A percentile compares a stretch with the other conserved stretches of the same genome.
Evolutionary conservation across 768 basidiomycete species (phyloP).

Genomic region (Suillus alpinus): DNA sequence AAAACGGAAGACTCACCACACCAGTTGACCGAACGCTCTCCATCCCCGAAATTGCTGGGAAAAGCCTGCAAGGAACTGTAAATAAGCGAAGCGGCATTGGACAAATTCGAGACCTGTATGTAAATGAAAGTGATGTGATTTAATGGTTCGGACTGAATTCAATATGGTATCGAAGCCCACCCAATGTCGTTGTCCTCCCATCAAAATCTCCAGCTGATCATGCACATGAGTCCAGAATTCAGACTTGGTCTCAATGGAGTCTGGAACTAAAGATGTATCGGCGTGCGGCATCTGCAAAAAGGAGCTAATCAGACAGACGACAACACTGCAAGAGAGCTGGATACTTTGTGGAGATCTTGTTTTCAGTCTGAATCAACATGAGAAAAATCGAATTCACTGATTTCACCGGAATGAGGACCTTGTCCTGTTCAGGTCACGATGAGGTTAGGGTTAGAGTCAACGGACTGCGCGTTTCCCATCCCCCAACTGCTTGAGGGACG

Average conservation of each 20-base stretch:
- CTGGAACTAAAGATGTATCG: conserved; percentile 72
- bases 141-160: not conserved
- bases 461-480: not conserved
- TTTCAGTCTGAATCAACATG: not conserved
- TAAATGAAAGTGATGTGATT: conserved; percentile 2
- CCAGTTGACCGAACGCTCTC: conserved; percentile 82
- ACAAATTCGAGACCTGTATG: conserved; percentile 78
- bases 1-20: conserved; percentile 61
- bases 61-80: conserved; percentile 77
- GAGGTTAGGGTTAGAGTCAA: conserved; percentile 1
- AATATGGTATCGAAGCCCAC: conserved; percentile 38
- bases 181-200: conserved; percentile 75
- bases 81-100: conserved; percentile 80
- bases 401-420: not conserved
- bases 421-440: not conserved
- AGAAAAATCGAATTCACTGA: not conserved
- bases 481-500: not conserved
- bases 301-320: not conserved
- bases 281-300: conserved; percentile 70
- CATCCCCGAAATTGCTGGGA: conserved; percentile 56
- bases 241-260: conserved; percentile 63
- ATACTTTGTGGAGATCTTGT: not conserved
- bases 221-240: conserved; percentile 82
- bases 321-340: not conserved
- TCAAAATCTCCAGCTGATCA: conserved; percentile 55